A percentile compares a stretch with the other conserved stretches of the same genome.
Evolutionary conservation across 148 eudicot genomes (phyloP).

Genomic region (Chenopodium formosanum): DNA sequence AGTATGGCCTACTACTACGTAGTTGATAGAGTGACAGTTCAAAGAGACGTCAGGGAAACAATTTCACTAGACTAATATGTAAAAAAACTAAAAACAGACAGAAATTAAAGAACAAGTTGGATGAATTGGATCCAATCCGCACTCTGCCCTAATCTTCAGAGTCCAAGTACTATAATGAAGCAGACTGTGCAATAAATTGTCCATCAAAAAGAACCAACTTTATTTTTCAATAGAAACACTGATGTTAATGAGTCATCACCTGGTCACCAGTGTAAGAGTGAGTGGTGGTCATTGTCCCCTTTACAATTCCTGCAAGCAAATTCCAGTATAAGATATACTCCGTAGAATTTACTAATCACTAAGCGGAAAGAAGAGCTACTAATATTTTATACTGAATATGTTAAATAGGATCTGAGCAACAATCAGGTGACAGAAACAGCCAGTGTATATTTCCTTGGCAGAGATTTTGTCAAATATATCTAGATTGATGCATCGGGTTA

Average conservation of each 20-base stretch:
- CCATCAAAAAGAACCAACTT: background rate
- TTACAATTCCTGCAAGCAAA: slow-evolving; percentile 75
- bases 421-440: background rate
- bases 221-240: background rate
- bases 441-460: background rate
- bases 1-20: background rate
- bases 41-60: background rate
- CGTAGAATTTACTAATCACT: background rate
- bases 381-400: background rate
- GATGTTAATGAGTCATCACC: slow-evolving; percentile 36
- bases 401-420: background rate
- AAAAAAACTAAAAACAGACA: background rate
- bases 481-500: background rate
- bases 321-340: background rate
- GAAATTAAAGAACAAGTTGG: background rate
- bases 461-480: background rate
- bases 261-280: slow-evolving; percentile 99
- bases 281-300: slow-evolving; percentile 99
- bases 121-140: background rate
- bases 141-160: no score
- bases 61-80: no score
- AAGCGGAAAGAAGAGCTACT: background rate
- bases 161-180: background rate
- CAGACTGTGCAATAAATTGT: background rate
- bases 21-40: background rate